A percentile compares a stretch with the other conserved stretches of the same genome.
Conservation (phyloP, 2,329 filamentous ascomycete genomes). For the Pyrenochaeta sp. region DNA sequence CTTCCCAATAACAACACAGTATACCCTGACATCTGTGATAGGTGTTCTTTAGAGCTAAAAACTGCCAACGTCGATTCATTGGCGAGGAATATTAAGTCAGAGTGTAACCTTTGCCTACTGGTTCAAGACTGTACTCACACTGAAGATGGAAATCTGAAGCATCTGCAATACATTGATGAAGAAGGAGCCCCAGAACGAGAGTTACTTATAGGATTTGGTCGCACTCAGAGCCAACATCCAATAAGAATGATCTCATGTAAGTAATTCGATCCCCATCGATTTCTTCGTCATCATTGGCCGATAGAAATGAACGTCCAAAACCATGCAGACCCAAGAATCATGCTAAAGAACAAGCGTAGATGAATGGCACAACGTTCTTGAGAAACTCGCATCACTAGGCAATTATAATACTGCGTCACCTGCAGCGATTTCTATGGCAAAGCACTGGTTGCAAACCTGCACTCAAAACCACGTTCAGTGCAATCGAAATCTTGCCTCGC, state of each 20-base stretch:
- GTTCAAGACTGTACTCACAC: background rate
- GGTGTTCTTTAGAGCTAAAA: background rate
- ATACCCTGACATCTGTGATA: background rate
- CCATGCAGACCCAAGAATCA: too few species aligned
- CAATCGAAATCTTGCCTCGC: background rate
- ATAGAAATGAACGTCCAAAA: too few species aligned
- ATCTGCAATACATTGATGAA: background rate
- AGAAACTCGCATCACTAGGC: background rate
- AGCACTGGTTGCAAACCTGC: slow-evolving; percentile 5
- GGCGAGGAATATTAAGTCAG: background rate
- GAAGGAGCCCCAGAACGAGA: background rate
- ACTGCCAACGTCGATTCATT: background rate
- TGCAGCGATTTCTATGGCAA: slow-evolving; percentile 1
- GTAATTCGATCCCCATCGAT: background rate
- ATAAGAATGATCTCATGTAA: background rate
- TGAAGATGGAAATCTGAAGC: background rate
- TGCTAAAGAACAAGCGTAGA: background rate
- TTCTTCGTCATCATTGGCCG: too few species aligned
- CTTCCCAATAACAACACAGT: too few species aligned
- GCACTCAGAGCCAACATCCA: background rate
- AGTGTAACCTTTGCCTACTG: background rate
- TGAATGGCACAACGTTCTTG: background rate
- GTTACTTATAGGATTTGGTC: background rate
- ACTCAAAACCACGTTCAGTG: slow-evolving; percentile 1
- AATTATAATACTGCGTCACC: slow-evolving; percentile 1